A percentile compares a stretch with the other conserved stretches of the same genome.
Evolutionary conservation across 768 basidiomycete genomes (phyloP).

Genomic region (Boletus reticuloceps): DNA sequence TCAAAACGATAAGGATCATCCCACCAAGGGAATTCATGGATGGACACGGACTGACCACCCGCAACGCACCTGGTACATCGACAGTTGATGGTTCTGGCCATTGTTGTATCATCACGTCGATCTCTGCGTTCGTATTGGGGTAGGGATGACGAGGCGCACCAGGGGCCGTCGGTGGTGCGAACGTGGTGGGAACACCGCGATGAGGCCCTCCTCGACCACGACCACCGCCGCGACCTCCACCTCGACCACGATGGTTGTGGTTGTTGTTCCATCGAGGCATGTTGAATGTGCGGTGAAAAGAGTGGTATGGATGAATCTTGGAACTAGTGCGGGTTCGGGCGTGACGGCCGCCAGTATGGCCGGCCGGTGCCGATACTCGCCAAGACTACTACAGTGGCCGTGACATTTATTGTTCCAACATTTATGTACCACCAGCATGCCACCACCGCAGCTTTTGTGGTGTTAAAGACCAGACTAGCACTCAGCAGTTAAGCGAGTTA

Average conservation of each 20-base stretch:
- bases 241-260: slow-evolving; percentile 20
- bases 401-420: no score
- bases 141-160: slow-evolving; percentile 16
- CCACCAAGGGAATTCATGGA: background rate
- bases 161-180: background rate
- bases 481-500: no score
- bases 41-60: slow-evolving; percentile 1
- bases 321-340: no score
- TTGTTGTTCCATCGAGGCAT: slow-evolving; percentile 21
- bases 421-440: no score
- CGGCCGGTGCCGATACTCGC: background rate
- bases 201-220: slow-evolving; percentile 10
- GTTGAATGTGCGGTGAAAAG: background rate
- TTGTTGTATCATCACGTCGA: slow-evolving; percentile 24
- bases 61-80: slow-evolving; percentile 12
- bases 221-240: slow-evolving; percentile 25
- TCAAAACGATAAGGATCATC: slow-evolving; percentile 4
- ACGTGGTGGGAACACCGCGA: background rate
- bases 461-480: no score
- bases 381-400: no score
- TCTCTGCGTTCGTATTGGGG: slow-evolving; percentile 15
- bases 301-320: background rate
- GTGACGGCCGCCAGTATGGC: background rate
- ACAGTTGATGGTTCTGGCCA: slow-evolving; percentile 11
- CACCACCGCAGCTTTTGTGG: no score